These are phyloP conservation scores for Nitzschia putrida DNA, from an alignment of 108 stramenopile genomes.

Conservation along the genomic window DNA sequence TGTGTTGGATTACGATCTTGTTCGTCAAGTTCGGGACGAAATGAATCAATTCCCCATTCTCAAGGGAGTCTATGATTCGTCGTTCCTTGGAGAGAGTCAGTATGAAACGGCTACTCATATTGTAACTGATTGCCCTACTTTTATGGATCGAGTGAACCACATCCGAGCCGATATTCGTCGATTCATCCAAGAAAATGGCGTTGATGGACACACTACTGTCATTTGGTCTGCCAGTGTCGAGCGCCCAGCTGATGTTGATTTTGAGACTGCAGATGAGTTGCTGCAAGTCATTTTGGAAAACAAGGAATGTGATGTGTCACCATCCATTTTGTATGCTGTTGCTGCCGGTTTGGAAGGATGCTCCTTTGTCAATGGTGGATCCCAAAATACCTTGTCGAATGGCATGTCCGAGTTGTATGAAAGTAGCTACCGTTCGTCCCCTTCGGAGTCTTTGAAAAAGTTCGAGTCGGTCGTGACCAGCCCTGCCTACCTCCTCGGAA, in stretches of 20 bases:
- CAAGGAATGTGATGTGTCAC: slow-evolving; percentile 58
- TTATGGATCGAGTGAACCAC: slow-evolving; percentile 52
- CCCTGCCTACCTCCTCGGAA: slow-evolving; percentile 71
- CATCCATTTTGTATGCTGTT: slow-evolving; percentile 78
- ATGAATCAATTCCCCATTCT: slow-evolving; percentile 62
- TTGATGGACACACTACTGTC: slow-evolving; percentile 74
- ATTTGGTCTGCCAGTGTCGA: slow-evolving; percentile 83
- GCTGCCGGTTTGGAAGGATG: slow-evolving; percentile 84
- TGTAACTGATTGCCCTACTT: slow-evolving; percentile 42
- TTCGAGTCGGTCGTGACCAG: slow-evolving; percentile 8
- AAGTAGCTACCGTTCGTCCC: slow-evolving; percentile 37
- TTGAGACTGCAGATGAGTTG: slow-evolving; percentile 50
- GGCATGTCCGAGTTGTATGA: slow-evolving; percentile 61
- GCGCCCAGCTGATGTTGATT: slow-evolving; percentile 47
- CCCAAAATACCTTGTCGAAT: slow-evolving; percentile 76
- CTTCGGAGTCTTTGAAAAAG: not conserved
- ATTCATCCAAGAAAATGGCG: slow-evolving; percentile 55
- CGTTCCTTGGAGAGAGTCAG: slow-evolving; percentile 70
- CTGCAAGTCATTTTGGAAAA: slow-evolving; percentile 54
- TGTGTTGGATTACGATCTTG: slow-evolving; percentile 80
- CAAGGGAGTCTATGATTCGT: slow-evolving; percentile 71
- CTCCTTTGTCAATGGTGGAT: slow-evolving; percentile 86
- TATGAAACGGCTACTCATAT: slow-evolving; percentile 60
- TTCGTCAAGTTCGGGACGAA: slow-evolving; percentile 71
- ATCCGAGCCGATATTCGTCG: slow-evolving; percentile 76